These are phyloP conservation scores for Biscogniauxia marginata DNA, from an alignment of 2,329 filamentous ascomycete genomes.

Conservation along the genomic window DNA sequence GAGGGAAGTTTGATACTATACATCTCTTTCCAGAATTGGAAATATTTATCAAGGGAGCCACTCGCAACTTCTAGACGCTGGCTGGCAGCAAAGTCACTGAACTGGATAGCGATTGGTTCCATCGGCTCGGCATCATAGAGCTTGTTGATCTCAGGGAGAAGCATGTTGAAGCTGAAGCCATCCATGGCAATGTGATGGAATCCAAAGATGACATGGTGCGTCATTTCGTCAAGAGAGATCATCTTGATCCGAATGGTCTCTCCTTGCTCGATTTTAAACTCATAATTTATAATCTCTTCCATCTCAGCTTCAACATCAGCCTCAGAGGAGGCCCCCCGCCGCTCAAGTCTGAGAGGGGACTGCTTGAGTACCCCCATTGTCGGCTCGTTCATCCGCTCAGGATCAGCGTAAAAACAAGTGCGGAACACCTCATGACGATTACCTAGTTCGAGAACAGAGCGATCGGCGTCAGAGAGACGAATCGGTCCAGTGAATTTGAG, in stretches of 20 bases:
- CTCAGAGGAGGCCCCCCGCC: slow-evolving; percentile 15
- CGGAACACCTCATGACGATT: slow-evolving; percentile 35
- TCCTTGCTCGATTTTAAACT: slow-evolving; percentile 40
- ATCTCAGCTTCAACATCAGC: slow-evolving; percentile 32
- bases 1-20: slow-evolving; percentile 2
- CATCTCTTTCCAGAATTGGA: slow-evolving; percentile 9
- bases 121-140: slow-evolving; percentile 10
- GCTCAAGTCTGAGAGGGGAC: slow-evolving; percentile 29
- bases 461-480: slow-evolving; percentile 25
- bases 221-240: slow-evolving; percentile 30
- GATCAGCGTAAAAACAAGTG: slow-evolving; percentile 30
- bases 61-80: slow-evolving; percentile 6
- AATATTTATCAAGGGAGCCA: slow-evolving; percentile 4
- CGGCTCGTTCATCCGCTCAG: slow-evolving; percentile 4
- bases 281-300: slow-evolving; percentile 29
- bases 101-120: slow-evolving; percentile 1
- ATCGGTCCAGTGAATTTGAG: slow-evolving; percentile 35
- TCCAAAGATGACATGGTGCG: slow-evolving; percentile 41
- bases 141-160: slow-evolving; percentile 12
- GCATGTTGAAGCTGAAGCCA: slow-evolving; percentile 38
- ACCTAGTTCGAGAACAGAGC: slow-evolving; percentile 34
- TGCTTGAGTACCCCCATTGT: slow-evolving; percentile 19
- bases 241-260: slow-evolving; percentile 35
- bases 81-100: slow-evolving; percentile 7
- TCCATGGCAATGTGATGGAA: slow-evolving; percentile 52